These are phyloP conservation scores for Peronospora destructor DNA, from an alignment of 352 stramenopile species.

Conservation along the genomic window DNA sequence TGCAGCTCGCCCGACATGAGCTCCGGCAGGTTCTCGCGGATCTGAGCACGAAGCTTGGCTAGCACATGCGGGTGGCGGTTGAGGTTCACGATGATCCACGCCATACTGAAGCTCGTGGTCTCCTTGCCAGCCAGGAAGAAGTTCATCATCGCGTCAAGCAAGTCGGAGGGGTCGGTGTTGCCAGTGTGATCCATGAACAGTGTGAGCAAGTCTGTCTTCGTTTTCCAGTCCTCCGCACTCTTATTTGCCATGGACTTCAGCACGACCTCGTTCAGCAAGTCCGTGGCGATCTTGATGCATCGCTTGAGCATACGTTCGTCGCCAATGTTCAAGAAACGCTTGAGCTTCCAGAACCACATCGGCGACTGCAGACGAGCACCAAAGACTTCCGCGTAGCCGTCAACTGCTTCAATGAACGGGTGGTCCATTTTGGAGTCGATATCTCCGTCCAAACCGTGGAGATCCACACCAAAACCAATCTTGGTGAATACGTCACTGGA, in stretches of 20 bases:
- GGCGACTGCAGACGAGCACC: slow-evolving; percentile 23
- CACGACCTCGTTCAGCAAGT: slow-evolving; percentile 32
- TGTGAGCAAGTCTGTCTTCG: slow-evolving; percentile 37
- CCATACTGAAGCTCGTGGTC: slow-evolving; percentile 58
- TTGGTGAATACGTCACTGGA: slow-evolving; percentile 69
- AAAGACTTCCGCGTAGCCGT: slow-evolving; percentile 9
- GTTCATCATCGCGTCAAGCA: slow-evolving; percentile 63
- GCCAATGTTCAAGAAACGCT: slow-evolving; percentile 18
- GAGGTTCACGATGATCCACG: slow-evolving; percentile 75
- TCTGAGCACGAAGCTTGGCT: slow-evolving; percentile 38
- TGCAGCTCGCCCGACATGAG: slow-evolving; percentile 15
- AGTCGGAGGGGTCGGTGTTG: not conserved
- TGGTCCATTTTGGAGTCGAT: slow-evolving; percentile 23
- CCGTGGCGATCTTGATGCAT: slow-evolving; percentile 19
- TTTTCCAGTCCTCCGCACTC: slow-evolving; percentile 2
- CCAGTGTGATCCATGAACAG: slow-evolving; percentile 31
- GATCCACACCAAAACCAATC: slow-evolving; percentile 56
- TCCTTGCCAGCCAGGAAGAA: slow-evolving; percentile 69
- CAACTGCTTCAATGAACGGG: slow-evolving; percentile 25
- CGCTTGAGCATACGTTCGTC: slow-evolving; percentile 21
- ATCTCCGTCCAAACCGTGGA: slow-evolving; percentile 21
- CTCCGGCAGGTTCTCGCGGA: slow-evolving; percentile 32
- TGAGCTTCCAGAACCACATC: slow-evolving; percentile 43
- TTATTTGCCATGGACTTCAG: slow-evolving; percentile 20
- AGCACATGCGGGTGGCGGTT: slow-evolving; percentile 51